Evolutionary conservation across 2,329 filamentous ascomycete genomes (phyloP).

Genomic region (Trichoderma sp.): DNA sequence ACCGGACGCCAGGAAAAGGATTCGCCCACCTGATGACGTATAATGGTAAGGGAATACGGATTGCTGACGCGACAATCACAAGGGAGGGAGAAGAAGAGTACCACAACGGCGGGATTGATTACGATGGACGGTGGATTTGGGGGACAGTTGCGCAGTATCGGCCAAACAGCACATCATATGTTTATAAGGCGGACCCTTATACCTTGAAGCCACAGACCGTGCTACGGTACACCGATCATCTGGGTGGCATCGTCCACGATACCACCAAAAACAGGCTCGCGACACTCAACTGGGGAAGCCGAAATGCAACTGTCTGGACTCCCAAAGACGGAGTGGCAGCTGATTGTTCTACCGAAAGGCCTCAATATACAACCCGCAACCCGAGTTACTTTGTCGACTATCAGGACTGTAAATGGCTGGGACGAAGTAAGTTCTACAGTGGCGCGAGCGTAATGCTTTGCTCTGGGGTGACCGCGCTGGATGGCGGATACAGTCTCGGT

Average conservation of each 20-base stretch:
- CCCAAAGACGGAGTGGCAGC: constrained; percentile 25
- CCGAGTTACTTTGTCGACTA: constrained; percentile 48
- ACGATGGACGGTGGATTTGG: constrained; percentile 48
- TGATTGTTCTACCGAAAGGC: constrained; percentile 23
- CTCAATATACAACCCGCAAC: constrained; percentile 32
- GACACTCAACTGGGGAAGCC: constrained; percentile 47
- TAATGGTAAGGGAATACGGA: constrained; percentile 39
- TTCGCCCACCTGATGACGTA: constrained; percentile 48
- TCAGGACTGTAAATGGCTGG: constrained; percentile 53
- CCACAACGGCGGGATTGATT: constrained; percentile 50
- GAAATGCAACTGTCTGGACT: constrained; percentile 40
- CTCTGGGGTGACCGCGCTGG: constrained; percentile 43
- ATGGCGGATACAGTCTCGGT: constrained; percentile 36
- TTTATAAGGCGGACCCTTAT: constrained; percentile 40
- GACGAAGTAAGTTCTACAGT: constrained; percentile 37
- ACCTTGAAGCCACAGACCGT: constrained; percentile 37
- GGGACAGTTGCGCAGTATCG: constrained; percentile 46
- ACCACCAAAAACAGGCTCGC: constrained; percentile 34
- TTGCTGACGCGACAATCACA: constrained; percentile 46
- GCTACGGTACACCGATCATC: constrained; percentile 41
- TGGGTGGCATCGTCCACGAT: constrained; percentile 48
- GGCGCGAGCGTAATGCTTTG: constrained; percentile 46
- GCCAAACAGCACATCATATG: constrained; percentile 45
- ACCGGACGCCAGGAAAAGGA: constrained; percentile 44
- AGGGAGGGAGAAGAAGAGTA: constrained; percentile 39